Conservation (phyloP, 1,139 yeast genomes). For the Sugiyamaella neomexicana region DNA sequence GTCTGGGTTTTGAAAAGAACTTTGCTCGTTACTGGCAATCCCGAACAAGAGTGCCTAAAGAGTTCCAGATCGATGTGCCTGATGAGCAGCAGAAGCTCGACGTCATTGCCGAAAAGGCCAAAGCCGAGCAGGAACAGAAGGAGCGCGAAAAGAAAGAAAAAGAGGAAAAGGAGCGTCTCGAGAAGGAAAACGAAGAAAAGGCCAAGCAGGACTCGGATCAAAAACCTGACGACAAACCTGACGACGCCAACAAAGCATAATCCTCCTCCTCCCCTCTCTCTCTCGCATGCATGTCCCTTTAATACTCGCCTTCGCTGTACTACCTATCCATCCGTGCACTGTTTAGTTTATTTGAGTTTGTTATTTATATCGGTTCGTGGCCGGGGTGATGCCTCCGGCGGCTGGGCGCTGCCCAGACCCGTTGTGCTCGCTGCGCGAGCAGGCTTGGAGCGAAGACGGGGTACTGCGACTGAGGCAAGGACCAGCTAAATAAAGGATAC, state of each 20-base stretch:
- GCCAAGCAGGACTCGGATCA: not conserved
- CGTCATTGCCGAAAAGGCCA: slow-evolving; percentile 14
- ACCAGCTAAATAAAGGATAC: too few relatives aligned
- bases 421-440: too few relatives aligned
- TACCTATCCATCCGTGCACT: too few relatives aligned
- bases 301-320: too few relatives aligned
- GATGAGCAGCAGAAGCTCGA: slow-evolving; percentile 8
- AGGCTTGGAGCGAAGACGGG: too few relatives aligned
- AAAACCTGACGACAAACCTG: too few relatives aligned
- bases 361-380: too few relatives aligned
- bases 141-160: slow-evolving; percentile 8
- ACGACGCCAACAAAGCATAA: too few relatives aligned
- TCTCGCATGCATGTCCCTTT: too few relatives aligned
- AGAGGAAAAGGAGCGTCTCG: slow-evolving; percentile 13
- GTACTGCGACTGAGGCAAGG: not conserved
- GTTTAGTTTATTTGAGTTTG: not conserved
- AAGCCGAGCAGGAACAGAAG: slow-evolving; percentile 10
- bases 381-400: too few relatives aligned
- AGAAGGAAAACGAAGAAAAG: slow-evolving; percentile 7
- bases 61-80: slow-evolving; percentile 17
- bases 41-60: slow-evolving; percentile 21
- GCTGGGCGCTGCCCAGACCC: too few relatives aligned
- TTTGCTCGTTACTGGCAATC: slow-evolving; percentile 6
- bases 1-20: slow-evolving; percentile 11
- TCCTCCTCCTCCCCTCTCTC: too few relatives aligned